Conservation (phyloP, 306 rosid species). For the Malus domestica region DNA sequence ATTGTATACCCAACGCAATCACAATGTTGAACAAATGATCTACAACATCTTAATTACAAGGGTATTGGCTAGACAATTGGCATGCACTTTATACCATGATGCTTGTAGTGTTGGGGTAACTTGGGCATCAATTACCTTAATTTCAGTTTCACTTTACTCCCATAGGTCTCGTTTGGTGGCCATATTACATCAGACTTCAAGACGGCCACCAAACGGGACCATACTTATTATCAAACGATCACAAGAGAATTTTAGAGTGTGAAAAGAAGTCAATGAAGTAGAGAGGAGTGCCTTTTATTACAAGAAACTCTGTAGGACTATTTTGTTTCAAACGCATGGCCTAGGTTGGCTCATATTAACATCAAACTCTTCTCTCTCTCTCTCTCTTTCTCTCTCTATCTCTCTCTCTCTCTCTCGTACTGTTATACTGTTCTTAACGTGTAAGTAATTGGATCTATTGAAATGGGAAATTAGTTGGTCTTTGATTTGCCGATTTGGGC, state of each 20-base stretch:
- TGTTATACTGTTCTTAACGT: neutral
- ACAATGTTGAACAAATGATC: neutral
- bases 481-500: neutral
- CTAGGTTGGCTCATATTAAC: neutral
- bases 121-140: neutral
- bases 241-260: neutral
- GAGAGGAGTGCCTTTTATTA: neutral
- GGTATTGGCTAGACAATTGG: neutral
- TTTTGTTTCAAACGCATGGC: neutral
- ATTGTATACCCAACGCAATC: neutral
- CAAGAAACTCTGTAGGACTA: too few species aligned
- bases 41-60: neutral
- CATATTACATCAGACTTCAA: too few species aligned
- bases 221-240: neutral
- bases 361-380: neutral
- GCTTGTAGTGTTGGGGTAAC: neutral
- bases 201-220: too few species aligned
- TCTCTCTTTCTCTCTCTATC: too few species aligned
- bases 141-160: too few species aligned
- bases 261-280: neutral
- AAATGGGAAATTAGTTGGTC: neutral
- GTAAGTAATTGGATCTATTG: neutral
- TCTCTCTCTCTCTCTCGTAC: neutral
- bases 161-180: too few species aligned
- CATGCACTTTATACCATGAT: neutral